Evolutionary conservation across 78 protist species (phyloP), one percentile per base, ranked within the genome.

Genomic region (Corallochytrium limacisporum): DNA sequence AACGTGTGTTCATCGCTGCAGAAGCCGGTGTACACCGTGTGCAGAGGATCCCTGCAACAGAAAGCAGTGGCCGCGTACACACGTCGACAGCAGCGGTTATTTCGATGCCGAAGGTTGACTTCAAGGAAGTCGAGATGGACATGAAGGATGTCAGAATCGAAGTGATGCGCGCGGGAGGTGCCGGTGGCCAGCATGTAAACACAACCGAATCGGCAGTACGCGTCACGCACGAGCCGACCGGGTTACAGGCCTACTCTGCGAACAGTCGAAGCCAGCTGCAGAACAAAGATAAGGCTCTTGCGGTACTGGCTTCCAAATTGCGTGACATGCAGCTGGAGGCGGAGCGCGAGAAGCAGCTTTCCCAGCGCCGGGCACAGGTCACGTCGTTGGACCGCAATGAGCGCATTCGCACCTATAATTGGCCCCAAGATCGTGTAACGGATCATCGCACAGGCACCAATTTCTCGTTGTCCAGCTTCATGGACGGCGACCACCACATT

Each of bases 121-220:
- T n/a, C 12, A 24, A 33, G 42, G 63, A 57, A 9, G 63, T 57
- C 28, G 63, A 28, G 26, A 39, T 57, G 15, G 63, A 57, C 32
- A 39, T 57, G 38, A 10, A 26, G 18, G 43, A 68, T 28, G 24
- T 88, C 15, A 33, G 53, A 0, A 60, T 88, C 2, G 89, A 81
- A 43, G 61, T 51, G 1, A 76, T 32, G 40, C 68, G 88, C n/a
- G 13, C 61, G 3, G 57, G 85, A 12, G 96, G 96, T 15, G 85
- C 88, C 6, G 96, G 96, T 38, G 96, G 96, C 16, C 96, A 91
- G 65, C 62, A 74, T 28, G 97, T 91, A 24, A 91, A 91, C 79
- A 87, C 84, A 16, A 89, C 97, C 1, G 92, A 89, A 39, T 39
- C 74, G 5, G 94, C 94, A 0, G 94, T 87, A 16, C 69, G 92